Evolutionary conservation across 1,139 yeast species (phyloP), one percentile per base, ranked within the genome.

Genomic region (Yamadazyma kanchanaburiensis): DNA sequence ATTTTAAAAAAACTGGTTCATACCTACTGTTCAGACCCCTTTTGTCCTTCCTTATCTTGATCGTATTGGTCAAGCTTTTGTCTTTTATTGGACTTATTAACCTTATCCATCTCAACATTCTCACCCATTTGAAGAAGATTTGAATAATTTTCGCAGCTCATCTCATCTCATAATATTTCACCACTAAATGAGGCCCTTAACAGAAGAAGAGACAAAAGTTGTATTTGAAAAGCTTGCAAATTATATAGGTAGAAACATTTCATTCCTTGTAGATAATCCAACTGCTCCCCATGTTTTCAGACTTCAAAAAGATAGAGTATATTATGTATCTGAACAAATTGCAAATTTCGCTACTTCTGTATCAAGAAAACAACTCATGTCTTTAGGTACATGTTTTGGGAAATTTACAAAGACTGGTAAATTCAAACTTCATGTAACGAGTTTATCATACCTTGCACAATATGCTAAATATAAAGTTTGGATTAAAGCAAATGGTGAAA

Each of bases 371-470:
- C 85, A 86, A 50, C 71, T 91, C 45, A 88, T 91, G 94, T 85
- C 96, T 1, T 62, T 94, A 23, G 98, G 98, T 19, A 76, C 81
- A 4, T 91, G 98, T 60, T 70, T 91, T 38, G 98, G 99, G 15
- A 91, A 91, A 58, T 91, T 94, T 68, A 91, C 99, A 32, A 91
- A 94, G 70, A 85, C 96, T 6, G 96, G 97, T 19, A 94, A 91
- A 61, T 91, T 91, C 68, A 78, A 95, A 59, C 69, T 91, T 43
- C 99, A 91, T 57, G 81, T 94, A 39, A 91, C 98, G n/a, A 72
- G 96, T 4, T 73, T 91, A 43, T 80, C 85, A 32, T 74, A 86
- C 43, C 63, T 91, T 37, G 80, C 95, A 5, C 82, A 85, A 49
- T 82, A 82, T 54, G 97, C 98, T 28, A 87, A 85, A 57, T 88